A percentile compares a stretch with the other conserved stretches of the same genome.
phyloP scores from a whole-genome alignment of 2,329 filamentous ascomycete species.

The Penicillium paneum region DNA sequence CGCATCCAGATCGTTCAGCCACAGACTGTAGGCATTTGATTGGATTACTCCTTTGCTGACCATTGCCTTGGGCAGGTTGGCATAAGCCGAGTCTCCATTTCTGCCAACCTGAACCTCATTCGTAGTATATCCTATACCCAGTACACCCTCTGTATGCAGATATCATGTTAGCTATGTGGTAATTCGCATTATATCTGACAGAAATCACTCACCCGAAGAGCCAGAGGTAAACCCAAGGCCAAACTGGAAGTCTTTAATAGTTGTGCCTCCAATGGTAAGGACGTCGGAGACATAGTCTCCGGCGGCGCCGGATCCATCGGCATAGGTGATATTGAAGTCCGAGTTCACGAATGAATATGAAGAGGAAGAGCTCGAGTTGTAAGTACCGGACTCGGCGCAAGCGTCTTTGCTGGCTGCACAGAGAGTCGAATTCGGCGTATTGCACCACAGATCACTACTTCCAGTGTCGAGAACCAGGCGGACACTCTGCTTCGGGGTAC shows the following conservation, averaged over 20 bases:
- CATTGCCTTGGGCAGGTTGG: conserved; percentile 67
- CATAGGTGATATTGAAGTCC: conserved; percentile 83
- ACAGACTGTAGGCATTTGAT: conserved; percentile 69
- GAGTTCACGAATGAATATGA: conserved; percentile 71
- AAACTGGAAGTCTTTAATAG: conserved; percentile 54
- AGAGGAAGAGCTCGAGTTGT: conserved; percentile 60
- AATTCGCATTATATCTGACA: not conserved
- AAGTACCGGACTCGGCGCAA: conserved; percentile 52
- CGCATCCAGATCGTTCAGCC: conserved; percentile 68
- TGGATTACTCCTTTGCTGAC: conserved; percentile 59
- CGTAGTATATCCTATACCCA: conserved; percentile 76
- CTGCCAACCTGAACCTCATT: conserved; percentile 65
- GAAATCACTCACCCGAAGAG: conserved; percentile 41
- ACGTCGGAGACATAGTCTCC: conserved; percentile 81
- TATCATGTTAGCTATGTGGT: not conserved
- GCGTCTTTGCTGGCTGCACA: conserved; percentile 43
- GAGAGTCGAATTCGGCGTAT: conserved; percentile 49
- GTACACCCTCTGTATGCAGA: conserved; percentile 60
- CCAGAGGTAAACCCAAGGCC: conserved; percentile 57
- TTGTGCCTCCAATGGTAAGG: conserved; percentile 53
- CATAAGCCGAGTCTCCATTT: conserved; percentile 53
- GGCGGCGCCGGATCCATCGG: conserved; percentile 71
- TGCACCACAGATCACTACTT: conserved; percentile 62
- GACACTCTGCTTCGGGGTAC: conserved; percentile 55
- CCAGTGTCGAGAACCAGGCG: conserved; percentile 61